Base-by-base conservation (phyloP, 2,329 filamentous ascomycete species). In the Hypocreales sp. region DNA sequence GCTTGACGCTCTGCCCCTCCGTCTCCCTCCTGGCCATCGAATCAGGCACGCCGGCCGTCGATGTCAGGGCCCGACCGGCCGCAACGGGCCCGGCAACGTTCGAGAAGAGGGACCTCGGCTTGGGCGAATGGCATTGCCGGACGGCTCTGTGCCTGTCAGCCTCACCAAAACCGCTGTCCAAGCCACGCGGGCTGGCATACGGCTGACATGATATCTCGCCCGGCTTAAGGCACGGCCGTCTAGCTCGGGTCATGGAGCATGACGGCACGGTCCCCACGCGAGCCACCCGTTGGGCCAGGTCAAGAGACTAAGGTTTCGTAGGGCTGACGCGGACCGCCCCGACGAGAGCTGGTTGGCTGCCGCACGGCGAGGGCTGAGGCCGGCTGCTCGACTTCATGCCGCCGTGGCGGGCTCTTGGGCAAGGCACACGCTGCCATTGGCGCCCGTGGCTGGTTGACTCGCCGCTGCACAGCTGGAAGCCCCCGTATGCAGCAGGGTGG, bases 241-340 rank as follows among this genome's bases (percentile, higher is more conserved):
- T 25, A 23, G 21, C 23, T 22, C 26, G 26, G 27, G 25, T 21
- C 29, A 18, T 30, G 7, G 14, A 5, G 15, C 24, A 19, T 17
- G 15, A n/a, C 11, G 22, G 20, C 11, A 25, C 17, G 14, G 23
- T n/a, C 18, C 18, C 20, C 10, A 14, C 17, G 14, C 22, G 23
- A 27, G 19, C 20, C 14, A 12, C 15, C 11, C 16, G 16, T 23
- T n/a, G n/a, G n/a, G n/a, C n/a, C n/a, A n/a, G n/a, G 20, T 20
- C 25, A 8, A 11, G 15, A 19, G 30, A 32, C 36, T 29, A 35
- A 31, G 31, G 32, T 35, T 34, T 39, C 35, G 35, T 39, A 39
- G 36, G 36, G 36, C 36, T 39, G 36, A 39, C 36, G 30, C 27
- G 30, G 29, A 39, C 28, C 19, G 31, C 26, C 25, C 27, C 31